Conservation (phyloP, 176 grass and related monocot species). For the Bonia amplexicaulis region DNA sequence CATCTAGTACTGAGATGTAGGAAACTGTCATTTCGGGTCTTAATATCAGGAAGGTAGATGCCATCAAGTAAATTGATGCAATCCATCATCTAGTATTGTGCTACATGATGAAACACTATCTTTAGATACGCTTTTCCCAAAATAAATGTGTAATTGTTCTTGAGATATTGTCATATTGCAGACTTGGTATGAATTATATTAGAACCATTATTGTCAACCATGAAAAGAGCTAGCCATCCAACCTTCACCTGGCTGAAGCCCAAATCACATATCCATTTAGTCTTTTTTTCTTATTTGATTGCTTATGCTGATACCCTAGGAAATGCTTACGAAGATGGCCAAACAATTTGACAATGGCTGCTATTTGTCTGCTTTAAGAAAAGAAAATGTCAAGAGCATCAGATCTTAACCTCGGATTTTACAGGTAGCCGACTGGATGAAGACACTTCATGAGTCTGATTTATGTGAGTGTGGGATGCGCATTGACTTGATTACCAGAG, state of each 20-base stretch:
- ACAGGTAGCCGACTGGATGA: slow-evolving; percentile 86
- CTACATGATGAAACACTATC: neutral
- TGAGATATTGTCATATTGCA: neutral
- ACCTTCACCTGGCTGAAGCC: neutral
- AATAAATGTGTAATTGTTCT: neutral
- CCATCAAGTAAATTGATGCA: neutral
- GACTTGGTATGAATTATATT: neutral
- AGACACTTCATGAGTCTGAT: slow-evolving; percentile 57
- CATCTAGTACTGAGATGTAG: neutral
- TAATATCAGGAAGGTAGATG: neutral
- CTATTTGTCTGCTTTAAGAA: neutral
- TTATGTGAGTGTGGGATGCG: slow-evolving; percentile 64
- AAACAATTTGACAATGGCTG: neutral
- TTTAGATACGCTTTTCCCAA: neutral
- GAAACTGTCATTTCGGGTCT: neutral
- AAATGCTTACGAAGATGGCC: neutral
- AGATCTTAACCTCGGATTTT: slow-evolving; percentile 27
- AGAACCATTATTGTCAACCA: neutral
- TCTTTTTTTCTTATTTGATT: neutral
- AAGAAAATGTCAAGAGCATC: neutral
- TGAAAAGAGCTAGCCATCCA: neutral
- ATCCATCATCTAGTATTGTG: neutral
- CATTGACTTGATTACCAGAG: slow-evolving; percentile 72
- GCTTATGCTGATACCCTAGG: neutral
- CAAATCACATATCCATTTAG: neutral